Evolutionary conservation across 2,329 filamentous ascomycete species (phyloP), one percentile per base, ranked within the genome.

Genomic region (Mollisia scopiformis): DNA sequence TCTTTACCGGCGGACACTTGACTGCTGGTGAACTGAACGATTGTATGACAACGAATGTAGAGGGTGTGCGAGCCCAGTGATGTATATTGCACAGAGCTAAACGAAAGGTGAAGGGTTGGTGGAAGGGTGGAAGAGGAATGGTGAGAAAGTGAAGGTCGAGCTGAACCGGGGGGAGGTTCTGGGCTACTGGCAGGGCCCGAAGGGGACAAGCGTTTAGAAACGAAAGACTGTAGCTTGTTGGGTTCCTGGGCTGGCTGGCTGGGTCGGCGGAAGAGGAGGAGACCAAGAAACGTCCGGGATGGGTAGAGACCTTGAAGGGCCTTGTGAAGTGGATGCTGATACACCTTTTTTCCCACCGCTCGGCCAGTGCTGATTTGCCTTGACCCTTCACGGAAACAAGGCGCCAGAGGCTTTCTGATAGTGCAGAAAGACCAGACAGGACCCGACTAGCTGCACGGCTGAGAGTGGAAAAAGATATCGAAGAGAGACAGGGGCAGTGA

Each of bases 41-140:
- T 55, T 14, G 62, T 62, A 55, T 50, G 63, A 64, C 54, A 66
- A 66, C 62, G 64, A 68, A 43, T 60, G 59, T 62, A 35, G 55
- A 62, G 59, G 61, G 43, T 53, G 57, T 55, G 65, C 66, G 61
- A 57, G 58, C 51, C 64, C 62, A 55, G 50, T 65, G 62, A 59
- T 62, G 66, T 66, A 65, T 69, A 66, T 67, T 65, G 65, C 43
- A 63, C 58, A 31, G 55, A 55, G 57, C 64, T 64, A 64, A 61
- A 66, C 60, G 64, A 61, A 59, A 21, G 43, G 21, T 47, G 49
- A 49, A 27, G 43, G n/a, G 23, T 25, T 5, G 19, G 11, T 14
- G 19, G 10, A 25, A 8, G 8, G 25, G 46, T 60, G 55, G 57
- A 60, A 58, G n/a, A n/a, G n/a, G n/a, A n/a, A n/a, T n/a, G n/a